Evolutionary conservation across 2,329 filamentous ascomycete species (phyloP).

Genomic region (Fusarium keratoplasticum): DNA sequence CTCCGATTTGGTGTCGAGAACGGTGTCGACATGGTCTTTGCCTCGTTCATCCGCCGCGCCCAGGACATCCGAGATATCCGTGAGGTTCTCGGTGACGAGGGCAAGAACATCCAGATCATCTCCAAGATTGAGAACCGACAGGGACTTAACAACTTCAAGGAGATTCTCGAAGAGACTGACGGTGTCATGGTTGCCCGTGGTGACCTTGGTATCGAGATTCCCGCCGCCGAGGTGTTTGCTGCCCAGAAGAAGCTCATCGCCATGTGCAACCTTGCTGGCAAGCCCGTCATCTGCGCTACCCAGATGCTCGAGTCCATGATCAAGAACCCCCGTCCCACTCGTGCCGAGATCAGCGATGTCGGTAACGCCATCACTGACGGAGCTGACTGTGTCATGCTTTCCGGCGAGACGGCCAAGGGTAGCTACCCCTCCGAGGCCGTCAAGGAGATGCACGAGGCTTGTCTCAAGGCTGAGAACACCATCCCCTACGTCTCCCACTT

Average conservation of each 20-base stretch:
- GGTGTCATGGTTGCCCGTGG: slow-evolving; percentile 99
- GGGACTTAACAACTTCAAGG: slow-evolving; percentile 99
- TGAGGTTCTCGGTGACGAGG: slow-evolving; percentile 87
- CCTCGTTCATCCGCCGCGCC: slow-evolving; percentile 95
- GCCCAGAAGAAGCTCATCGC: slow-evolving; percentile 99
- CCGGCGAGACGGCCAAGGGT: slow-evolving; percentile 98
- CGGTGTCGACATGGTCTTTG: slow-evolving; percentile 98
- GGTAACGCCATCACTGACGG: slow-evolving; percentile 98
- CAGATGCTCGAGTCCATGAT: slow-evolving; percentile 99
- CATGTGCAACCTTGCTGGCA: slow-evolving; percentile 99
- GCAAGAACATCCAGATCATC: slow-evolving; percentile 98
- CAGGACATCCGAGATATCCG: slow-evolving; percentile 95
- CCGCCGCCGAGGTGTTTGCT: slow-evolving; percentile 97
- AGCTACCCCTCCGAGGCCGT: slow-evolving; percentile 93
- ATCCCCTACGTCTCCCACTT: slow-evolving; percentile 98
- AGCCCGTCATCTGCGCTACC: slow-evolving; percentile 98
- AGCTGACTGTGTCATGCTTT: slow-evolving; percentile 99
- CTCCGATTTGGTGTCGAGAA: slow-evolving; percentile 97
- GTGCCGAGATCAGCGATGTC: slow-evolving; percentile 98
- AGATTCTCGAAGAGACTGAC: slow-evolving; percentile 95
- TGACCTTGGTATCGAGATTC: slow-evolving; percentile 96
- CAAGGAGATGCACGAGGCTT: slow-evolving; percentile 98
- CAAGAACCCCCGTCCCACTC: slow-evolving; percentile 98
- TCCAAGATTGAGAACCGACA: slow-evolving; percentile 99
- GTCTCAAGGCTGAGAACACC: slow-evolving; percentile 94